These are phyloP conservation scores for Monilinia laxa DNA, from an alignment of 2,329 filamentous ascomycete species.

Conservation along the genomic window DNA sequence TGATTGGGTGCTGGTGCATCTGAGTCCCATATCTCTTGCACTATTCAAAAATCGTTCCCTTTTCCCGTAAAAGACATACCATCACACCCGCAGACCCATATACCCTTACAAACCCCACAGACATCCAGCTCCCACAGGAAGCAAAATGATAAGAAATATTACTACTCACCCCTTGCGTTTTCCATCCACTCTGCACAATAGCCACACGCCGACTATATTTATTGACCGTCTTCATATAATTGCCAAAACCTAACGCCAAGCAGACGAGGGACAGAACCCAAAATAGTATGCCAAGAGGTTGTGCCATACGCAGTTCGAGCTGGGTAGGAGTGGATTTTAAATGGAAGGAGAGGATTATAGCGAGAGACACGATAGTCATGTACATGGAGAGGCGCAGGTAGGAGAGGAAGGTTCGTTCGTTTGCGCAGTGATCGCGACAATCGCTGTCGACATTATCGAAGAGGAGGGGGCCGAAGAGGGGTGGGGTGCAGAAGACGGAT, in stretches of 20 bases:
- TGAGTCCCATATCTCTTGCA: background rate
- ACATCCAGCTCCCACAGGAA: background rate
- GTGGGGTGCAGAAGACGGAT: slow-evolving; percentile 34
- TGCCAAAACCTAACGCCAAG: slow-evolving; percentile 72
- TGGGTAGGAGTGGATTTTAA: slow-evolving; percentile 69
- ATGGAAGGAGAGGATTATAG: slow-evolving; percentile 92
- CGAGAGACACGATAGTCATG: slow-evolving; percentile 84
- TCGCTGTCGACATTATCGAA: slow-evolving; percentile 68
- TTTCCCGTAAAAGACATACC: background rate
- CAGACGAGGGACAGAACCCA: slow-evolving; percentile 81
- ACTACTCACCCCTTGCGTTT: slow-evolving; percentile 70
- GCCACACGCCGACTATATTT: slow-evolving; percentile 77
- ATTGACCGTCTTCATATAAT: slow-evolving; percentile 80
- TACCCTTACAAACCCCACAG: background rate
- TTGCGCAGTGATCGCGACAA: slow-evolving; percentile 56
- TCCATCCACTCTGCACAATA: slow-evolving; percentile 90
- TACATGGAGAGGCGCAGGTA: slow-evolving; percentile 88
- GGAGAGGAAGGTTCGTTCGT: slow-evolving; percentile 71
- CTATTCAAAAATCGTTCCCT: background rate
- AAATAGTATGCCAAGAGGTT: slow-evolving; percentile 84
- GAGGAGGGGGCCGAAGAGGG: slow-evolving; percentile 53
- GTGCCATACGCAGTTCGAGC: slow-evolving; percentile 73
- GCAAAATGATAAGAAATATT: slow-evolving; percentile 9
- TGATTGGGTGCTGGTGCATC: background rate
- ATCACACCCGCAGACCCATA: background rate